Evolutionary conservation across 805 yeast species (phyloP), one percentile per base, ranked within the genome.

Genomic region (Candida corydali): DNA sequence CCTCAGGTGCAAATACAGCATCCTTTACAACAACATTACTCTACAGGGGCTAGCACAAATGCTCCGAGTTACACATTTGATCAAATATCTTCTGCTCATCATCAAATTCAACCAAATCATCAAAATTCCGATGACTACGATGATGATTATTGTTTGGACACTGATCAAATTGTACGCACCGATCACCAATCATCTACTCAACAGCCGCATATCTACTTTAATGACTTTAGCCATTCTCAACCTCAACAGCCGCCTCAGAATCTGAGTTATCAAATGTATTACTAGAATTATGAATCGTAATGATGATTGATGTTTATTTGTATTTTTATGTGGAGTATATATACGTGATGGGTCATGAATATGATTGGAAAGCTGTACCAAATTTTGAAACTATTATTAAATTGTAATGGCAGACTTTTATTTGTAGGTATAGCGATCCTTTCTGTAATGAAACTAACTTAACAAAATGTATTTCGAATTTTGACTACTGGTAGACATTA

Each of bases 61-160:
- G n/a, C 8, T 20, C 37, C 37, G n/a, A 15, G 14, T 19, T 26
- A 19, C 26, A 22, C 29, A 26, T 40, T 41, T 38, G 47, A 40
- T 14, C 45, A 36, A 37, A 37, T 37, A 18, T 16, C 31, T 16
- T 29, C 25, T 17, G 40, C 34, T 14, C 40, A 31, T 16, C 32
- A 32, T n/a, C n/a, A 26, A 20, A 20, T 20, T n/a, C 20, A 29
- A 20, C 4, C 19, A 15, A n/a, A 34, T 12, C 29, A 23, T 14
- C 16, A 19, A 20, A 16, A 31, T n/a, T 23, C 38, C 17, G 60
- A 52, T 11, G 70, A 65, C 42, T 65, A 63, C 43, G 72, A 66
- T 41, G 72, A 66, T 39, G 70, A 65, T 24, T 66, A 46, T 42
- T 66, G 73, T 46, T 58, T 66, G 37, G 72, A 66, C 43, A 50